phyloP scores from a whole-genome alignment of 345 rosid genomes.

The Gossypium rotundifolium region DNA sequence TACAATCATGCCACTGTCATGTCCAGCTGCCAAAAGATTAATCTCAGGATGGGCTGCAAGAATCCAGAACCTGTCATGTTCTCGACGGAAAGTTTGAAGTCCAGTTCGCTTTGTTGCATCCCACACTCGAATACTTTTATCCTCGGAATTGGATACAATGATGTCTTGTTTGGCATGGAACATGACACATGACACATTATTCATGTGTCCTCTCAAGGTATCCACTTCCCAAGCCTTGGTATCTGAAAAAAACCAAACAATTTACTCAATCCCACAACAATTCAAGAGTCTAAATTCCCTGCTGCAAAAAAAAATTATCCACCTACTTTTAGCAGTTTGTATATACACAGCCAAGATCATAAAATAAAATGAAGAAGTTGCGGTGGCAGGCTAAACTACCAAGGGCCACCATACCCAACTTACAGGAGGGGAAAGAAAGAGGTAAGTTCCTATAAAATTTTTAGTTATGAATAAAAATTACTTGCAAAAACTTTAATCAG shows the following conservation, averaged over 20 bases:
- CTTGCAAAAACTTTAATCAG: neutral
- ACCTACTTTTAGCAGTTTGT: no score
- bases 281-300: neutral
- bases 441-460: neutral
- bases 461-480: neutral
- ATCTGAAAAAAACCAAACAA: conserved; percentile 42
- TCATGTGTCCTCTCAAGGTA: conserved; percentile 95
- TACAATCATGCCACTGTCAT: conserved; percentile 95
- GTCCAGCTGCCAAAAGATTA: conserved; percentile 96
- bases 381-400: neutral
- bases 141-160: conserved; percentile 96
- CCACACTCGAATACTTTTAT: conserved; percentile 95
- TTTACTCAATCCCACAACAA: neutral
- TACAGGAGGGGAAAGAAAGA: neutral
- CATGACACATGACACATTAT: conserved; percentile 93
- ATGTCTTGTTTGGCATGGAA: conserved; percentile 95
- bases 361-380: neutral
- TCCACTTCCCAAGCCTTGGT: conserved; percentile 99
- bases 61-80: conserved; percentile 95
- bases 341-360: neutral
- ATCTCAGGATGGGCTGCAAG: conserved; percentile 93
- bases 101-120: conserved; percentile 90
- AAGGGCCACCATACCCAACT: neutral
- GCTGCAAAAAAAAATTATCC: no score
- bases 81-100: conserved; percentile 90